Conservation (phyloP, 192 early-diverging fungal genomes). For the Backusella liffmaniae region DNA sequence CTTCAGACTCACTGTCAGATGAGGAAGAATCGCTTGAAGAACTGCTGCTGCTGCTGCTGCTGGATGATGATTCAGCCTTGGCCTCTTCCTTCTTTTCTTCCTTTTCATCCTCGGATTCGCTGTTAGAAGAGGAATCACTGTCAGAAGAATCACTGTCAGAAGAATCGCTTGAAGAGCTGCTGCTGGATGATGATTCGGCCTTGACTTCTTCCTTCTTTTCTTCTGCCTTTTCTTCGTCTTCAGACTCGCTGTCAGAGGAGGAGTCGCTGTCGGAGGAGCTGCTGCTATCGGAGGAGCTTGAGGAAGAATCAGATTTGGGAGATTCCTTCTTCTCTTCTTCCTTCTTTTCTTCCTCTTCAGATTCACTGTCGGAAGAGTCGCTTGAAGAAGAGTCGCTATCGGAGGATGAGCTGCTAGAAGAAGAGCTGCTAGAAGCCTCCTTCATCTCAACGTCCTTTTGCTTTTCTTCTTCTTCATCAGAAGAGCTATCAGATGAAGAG, state of each 20-base stretch:
- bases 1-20: slow-evolving; percentile 23
- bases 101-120: slow-evolving; percentile 2
- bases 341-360: slow-evolving; percentile 21
- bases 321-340: slow-evolving; percentile 34
- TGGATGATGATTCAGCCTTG: background rate
- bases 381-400: slow-evolving; percentile 7
- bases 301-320: slow-evolving; percentile 16
- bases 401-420: slow-evolving; percentile 13
- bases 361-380: slow-evolving; percentile 21
- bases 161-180: background rate
- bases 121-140: slow-evolving; percentile 8
- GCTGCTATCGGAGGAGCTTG: slow-evolving; percentile 4
- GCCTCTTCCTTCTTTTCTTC: background rate
- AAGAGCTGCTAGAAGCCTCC: slow-evolving; percentile 20
- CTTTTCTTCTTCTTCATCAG: slow-evolving; percentile 20
- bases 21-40: background rate
- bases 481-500: slow-evolving; percentile 29
- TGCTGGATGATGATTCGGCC: background rate
- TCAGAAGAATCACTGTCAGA: slow-evolving; percentile 27
- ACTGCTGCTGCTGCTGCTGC: background rate
- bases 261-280: slow-evolving; percentile 20
- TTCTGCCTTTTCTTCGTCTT: background rate
- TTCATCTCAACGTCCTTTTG: slow-evolving; percentile 15
- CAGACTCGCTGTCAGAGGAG: slow-evolving; percentile 17
- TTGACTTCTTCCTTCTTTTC: background rate